These are phyloP conservation scores for Spinellus fusiger DNA, from an alignment of 192 early-diverging fungal species.

Conservation along the genomic window DNA sequence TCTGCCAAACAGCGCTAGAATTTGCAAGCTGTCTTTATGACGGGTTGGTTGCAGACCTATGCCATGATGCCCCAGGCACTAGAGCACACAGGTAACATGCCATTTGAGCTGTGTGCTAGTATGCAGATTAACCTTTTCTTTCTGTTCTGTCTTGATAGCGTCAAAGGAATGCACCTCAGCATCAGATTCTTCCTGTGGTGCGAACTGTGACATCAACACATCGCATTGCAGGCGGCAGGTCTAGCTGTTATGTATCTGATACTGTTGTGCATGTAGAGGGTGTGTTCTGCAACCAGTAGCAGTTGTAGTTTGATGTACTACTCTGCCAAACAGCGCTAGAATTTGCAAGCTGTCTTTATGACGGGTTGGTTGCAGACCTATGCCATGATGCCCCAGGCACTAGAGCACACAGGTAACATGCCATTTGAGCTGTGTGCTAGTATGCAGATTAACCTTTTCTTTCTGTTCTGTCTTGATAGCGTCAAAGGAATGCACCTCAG, in stretches of 20 bases:
- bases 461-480: too few species aligned
- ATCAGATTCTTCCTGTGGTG: conserved; percentile 1
- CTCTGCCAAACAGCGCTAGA: conserved; percentile 9
- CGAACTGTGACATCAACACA: conserved; percentile 1
- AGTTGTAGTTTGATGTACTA: conserved; percentile 3
- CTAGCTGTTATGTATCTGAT: conserved; percentile 5
- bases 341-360: conserved; percentile 1
- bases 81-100: too few species aligned
- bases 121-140: too few species aligned
- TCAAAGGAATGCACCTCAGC: too few species aligned
- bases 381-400: too few species aligned
- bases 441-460: too few species aligned
- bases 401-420: too few species aligned
- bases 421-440: too few species aligned
- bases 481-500: too few species aligned
- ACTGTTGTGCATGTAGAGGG: neutral
- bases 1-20: conserved; percentile 9
- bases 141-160: too few species aligned
- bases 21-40: conserved; percentile 1
- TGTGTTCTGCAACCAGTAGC: conserved; percentile 3
- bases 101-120: too few species aligned
- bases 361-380: neutral
- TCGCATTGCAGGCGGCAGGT: conserved; percentile 5
- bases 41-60: neutral
- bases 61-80: too few species aligned